Conservation (phyloP, 352 stramenopile species). For the Globisporangium middletonii region DNA sequence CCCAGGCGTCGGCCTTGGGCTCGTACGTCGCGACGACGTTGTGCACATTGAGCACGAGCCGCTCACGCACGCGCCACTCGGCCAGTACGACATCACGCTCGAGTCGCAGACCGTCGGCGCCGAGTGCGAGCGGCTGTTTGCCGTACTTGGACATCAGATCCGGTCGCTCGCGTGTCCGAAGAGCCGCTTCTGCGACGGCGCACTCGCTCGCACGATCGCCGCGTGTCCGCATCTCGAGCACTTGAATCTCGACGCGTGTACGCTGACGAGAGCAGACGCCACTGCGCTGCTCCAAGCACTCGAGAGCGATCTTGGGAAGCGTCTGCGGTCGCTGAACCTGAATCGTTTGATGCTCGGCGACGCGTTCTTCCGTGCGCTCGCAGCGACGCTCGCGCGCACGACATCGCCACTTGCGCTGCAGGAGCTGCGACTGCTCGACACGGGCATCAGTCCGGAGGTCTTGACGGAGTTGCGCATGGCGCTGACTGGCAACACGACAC, state of each 20-base stretch:
- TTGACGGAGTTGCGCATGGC: background rate
- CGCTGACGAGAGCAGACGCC: background rate
- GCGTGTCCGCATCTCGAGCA: background rate
- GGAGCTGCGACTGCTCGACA: slow-evolving; percentile 6
- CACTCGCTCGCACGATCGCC: background rate
- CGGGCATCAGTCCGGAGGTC: background rate
- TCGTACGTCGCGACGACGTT: background rate
- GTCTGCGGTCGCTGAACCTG: slow-evolving; percentile 4
- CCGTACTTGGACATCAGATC: background rate
- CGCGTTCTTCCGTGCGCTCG: background rate
- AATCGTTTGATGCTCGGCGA: slow-evolving; percentile 4
- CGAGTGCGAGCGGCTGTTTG: background rate
- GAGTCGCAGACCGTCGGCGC: background rate
- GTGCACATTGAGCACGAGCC: background rate
- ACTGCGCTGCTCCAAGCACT: background rate
- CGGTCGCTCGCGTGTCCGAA: slow-evolving; percentile 1
- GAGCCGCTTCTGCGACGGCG: background rate
- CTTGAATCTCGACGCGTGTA: slow-evolving; percentile 1
- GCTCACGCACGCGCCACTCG: background rate
- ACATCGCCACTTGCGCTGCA: background rate
- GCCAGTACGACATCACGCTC: slow-evolving; percentile 1
- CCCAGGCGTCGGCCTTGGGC: background rate
- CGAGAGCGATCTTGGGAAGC: background rate
- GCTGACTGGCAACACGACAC: background rate
- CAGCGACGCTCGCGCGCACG: background rate